Conservation (phyloP, 2,329 filamentous ascomycete species). For the Chaetomiaceae sp. region DNA sequence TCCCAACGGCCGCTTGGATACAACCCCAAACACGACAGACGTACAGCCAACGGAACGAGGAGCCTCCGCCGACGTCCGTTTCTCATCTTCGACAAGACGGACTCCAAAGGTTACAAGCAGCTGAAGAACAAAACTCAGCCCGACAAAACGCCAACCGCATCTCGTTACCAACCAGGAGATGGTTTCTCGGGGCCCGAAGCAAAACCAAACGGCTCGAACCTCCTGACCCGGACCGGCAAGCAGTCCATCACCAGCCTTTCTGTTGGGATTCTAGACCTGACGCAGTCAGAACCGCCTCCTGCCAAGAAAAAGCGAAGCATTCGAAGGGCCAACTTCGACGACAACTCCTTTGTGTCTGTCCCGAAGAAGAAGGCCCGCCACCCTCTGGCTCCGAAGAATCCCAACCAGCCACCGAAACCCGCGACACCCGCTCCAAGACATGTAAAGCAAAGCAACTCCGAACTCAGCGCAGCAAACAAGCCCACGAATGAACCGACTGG, state of each 20-base stretch:
- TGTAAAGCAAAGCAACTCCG: not conserved
- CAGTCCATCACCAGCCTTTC: not conserved
- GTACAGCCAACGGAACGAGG: not conserved
- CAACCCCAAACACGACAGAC: conserved; percentile 1
- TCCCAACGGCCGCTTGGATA: not conserved
- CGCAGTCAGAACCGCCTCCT: conserved; percentile 12
- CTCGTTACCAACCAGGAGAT: conserved; percentile 16
- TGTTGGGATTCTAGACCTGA: conserved; percentile 23
- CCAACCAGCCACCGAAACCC: not conserved
- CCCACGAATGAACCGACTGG: not conserved
- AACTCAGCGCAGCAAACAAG: not conserved
- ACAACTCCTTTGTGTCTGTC: conserved; percentile 9
- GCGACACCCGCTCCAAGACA: not conserved
- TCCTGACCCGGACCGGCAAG: conserved; percentile 17
- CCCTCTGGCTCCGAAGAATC: not conserved
- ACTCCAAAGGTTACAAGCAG: conserved; percentile 23
- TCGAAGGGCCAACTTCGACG: not conserved
- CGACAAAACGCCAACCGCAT: not conserved
- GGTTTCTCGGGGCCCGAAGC: conserved; percentile 25
- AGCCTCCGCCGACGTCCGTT: conserved; percentile 17
- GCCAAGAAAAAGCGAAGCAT: conserved; percentile 6
- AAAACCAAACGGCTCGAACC: conserved; percentile 18
- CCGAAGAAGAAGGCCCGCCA: conserved; percentile 11
- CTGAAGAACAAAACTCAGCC: conserved; percentile 11
- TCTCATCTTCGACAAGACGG: conserved; percentile 21